Base-by-base conservation (phyloP, 2,329 filamentous ascomycete genomes). In the Claviceps arundinis region DNA sequence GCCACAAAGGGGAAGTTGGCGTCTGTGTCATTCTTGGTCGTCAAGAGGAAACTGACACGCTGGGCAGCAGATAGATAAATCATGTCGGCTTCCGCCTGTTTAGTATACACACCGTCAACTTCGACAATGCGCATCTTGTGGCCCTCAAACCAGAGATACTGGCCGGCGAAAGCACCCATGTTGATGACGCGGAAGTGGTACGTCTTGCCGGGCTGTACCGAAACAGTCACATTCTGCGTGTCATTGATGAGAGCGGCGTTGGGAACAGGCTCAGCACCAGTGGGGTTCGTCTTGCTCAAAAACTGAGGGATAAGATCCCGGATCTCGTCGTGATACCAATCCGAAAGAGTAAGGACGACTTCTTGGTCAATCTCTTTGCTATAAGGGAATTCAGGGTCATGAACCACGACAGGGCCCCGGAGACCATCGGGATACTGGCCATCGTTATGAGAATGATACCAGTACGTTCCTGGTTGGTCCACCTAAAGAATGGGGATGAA, bases 131-230 rank as follows among this genome's bases (percentile, higher is more conserved):
- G 76, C 68, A 89, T 80, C 37, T 77, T 82, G 58, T 83, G 80
- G 17, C 74, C 78, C 61, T 84, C 81, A 51, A 85, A 78, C 80
- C 80, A 84, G 47, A 85, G 61, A 56, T 83, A 82, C 59, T 84
- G 79, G 3, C 74, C 76, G 1, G 80, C 78, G 67, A 88, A 89
- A 16, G 84, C 85, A 14, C 81, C 85, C 19, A 88, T 78, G 59
- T 88, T 89, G 58, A 88, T 72, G 54, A 89, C 71, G 44, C 82
- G 82, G 59, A 91, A 75, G 8, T 88, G 69, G 54, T 90, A 90
- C 0, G 82, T 90, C 60, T 80, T 87, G 2, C 78, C 77, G 0
- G 85, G 80, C 57, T 82, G 59, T 3, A 89, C 76, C 0, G 72
- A 58, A 40, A 89, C 67, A 2, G 69, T 75, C 2, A 81, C 65